A percentile compares a stretch with the other conserved stretches of the same genome.
These are phyloP conservation scores for Sugiyamaella floridensis DNA, from an alignment of 805 yeast genomes.

Conservation along the genomic window DNA sequence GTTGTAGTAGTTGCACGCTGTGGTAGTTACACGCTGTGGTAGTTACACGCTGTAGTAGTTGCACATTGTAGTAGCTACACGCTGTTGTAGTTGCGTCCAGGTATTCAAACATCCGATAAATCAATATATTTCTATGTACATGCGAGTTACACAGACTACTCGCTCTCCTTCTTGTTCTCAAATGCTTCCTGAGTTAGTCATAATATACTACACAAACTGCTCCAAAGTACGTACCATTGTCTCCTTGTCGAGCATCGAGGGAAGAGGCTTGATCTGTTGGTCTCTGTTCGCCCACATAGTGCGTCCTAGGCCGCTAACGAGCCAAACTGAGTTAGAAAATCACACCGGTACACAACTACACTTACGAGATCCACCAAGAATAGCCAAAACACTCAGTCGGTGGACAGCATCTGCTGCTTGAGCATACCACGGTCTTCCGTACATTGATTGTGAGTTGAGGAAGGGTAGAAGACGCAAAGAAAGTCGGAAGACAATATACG, in stretches of 20 bases:
- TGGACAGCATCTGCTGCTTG: constrained; percentile 65
- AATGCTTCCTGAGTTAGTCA: not conserved
- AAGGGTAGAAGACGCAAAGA: not conserved
- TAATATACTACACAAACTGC: not conserved
- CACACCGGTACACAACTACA: not conserved
- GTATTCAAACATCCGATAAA: too few relatives aligned
- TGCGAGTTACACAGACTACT: not conserved
- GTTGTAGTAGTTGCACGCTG: too few relatives aligned
- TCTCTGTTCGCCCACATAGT: constrained; percentile 48
- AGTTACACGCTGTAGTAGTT: too few relatives aligned
- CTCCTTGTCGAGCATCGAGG: constrained; percentile 1
- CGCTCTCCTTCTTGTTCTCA: not conserved
- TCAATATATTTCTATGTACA: not conserved
- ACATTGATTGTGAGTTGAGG: constrained; percentile 4
- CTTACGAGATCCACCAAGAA: constrained; percentile 47
- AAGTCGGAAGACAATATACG: not conserved
- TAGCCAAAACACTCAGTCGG: constrained; percentile 61
- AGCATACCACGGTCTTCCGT: constrained; percentile 60
- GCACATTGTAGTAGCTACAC: too few relatives aligned
- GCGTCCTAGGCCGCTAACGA: constrained; percentile 46
- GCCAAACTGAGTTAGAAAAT: constrained; percentile 16
- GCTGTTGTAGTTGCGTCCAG: too few relatives aligned
- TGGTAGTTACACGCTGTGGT: too few relatives aligned
- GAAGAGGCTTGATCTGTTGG: constrained; percentile 1
- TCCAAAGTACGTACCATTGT: constrained; percentile 1